Evolutionary conservation across 768 basidiomycete genomes (phyloP), one percentile per base, ranked within the genome.

Genomic region (Xerocomellus intermedius): DNA sequence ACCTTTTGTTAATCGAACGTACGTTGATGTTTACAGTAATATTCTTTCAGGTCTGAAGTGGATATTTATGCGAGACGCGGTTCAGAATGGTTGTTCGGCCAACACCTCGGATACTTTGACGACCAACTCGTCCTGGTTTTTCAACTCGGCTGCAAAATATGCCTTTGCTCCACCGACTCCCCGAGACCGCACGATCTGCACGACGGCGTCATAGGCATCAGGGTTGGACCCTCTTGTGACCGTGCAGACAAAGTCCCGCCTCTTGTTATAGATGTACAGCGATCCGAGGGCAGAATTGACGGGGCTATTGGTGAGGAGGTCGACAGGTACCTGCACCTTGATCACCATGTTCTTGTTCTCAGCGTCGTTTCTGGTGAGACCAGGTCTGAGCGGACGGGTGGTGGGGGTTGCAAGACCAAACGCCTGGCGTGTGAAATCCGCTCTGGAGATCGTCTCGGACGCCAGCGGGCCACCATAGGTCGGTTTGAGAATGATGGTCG

Each of bases 71-170:
- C 37, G 16, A 32, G 4, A 36, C 12, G 2, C 22, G 10, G 16
- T 30, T 69, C 54, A 82, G 54, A 83, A 84, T 0, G 82, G 79
- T 55, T 85, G 83, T 57, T 79, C 82, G 2, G 82, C 82, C 50
- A 83, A 64, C 8, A 79, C 72, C 46, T 84, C 80, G 3, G 75
- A 74, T 8, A 77, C 64, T 57, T 82, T 82, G 24, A 85, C 74
- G 2, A 80, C 69, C 45, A 85, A 56, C 60, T 78, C 76, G 44
- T 82, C 71, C 43, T 70, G 68, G 42, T 68, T 75, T 61, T 68
- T 75, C 63, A 85, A 55, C 60, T 82, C 79, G 0, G 82, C 82
- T 12, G 75, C 71, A 48, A 84, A 82, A 62, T 84, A 84, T 0
- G 77, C 83, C 62, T 83, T 84, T 41, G 61, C 59, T 0, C 76